Evolutionary conservation across 1,284 basidiomycete genomes (phyloP), one percentile per base, ranked within the genome.

Genomic region (Psilocybe mexicana): DNA sequence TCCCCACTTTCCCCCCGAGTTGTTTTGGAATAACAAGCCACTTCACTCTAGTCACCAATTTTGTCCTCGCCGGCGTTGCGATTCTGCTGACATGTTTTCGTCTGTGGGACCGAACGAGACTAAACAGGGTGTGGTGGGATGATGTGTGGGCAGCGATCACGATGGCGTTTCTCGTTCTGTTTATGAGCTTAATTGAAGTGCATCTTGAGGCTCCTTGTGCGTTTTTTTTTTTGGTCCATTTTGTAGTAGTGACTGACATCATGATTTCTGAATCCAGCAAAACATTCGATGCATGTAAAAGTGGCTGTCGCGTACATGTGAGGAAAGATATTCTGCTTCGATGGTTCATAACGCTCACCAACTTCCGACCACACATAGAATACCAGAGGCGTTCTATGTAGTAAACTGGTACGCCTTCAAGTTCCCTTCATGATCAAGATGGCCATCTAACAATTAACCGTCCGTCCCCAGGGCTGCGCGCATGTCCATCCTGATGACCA

Each of bases 401-500:
- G 57, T 62, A 7, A 58, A 50, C 28, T 62, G 57, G 60, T 62
- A 26, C 5, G 60, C 49, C 30, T 8, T 33, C 10, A 7, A 2
- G 24, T 3, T n/a, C 23, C 25, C 3, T 8, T 23, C 44, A n/a
- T 1, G 18, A n/a, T 30, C 11, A 28, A 14, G 11, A 11, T n/a
- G 24, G 12, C 30, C 18, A 49, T 11, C 18, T 18, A 18, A 18
- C 5, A 2, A 10, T 6, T 33, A 25, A 8, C 23, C 52, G 7
- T 11, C 18, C 24, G 30, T 11, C 4, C 14, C 47, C 28, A 69
- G 68, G 68, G 55, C 65, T 30, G 63, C 65, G 12, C 58, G 69
- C 12, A 45, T 68, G 30, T 70, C 69, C 10, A 67, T 70, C 36
- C 58, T 70, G 18, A 61, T 68, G 49, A 66, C 65, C 8, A 49